Conservation (phyloP, 1,139 yeast species). For the Protomyces inundatus region DNA sequence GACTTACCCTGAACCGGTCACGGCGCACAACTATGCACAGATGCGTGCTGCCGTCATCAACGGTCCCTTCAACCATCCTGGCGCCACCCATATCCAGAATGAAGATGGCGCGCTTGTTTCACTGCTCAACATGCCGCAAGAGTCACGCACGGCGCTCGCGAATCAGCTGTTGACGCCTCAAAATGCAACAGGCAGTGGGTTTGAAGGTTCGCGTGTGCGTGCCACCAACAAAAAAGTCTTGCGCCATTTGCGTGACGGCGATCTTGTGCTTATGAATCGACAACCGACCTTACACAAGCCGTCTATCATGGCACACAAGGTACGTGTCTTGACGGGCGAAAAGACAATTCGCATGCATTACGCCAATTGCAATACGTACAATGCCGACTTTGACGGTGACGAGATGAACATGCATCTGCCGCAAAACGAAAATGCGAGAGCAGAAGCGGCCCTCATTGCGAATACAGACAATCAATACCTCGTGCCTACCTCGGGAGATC, state of each 20-base stretch:
- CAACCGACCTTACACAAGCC: constrained; percentile 99
- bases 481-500: constrained; percentile 97
- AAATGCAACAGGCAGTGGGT: constrained; percentile 40
- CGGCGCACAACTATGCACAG: constrained; percentile 85
- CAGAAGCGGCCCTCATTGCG: constrained; percentile 92
- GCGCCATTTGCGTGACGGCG: constrained; percentile 90
- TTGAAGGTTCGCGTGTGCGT: constrained; percentile 43
- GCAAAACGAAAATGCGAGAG: constrained; percentile 94
- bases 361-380: constrained; percentile 98
- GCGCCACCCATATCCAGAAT: constrained; percentile 92
- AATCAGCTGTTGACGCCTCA: constrained; percentile 87
- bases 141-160: constrained; percentile 94
- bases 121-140: constrained; percentile 79
- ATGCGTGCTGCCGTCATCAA: constrained; percentile 91
- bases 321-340: constrained; percentile 93
- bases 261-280: constrained; percentile 96
- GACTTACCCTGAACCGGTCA: constrained; percentile 98
- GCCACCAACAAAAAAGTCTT: constrained; percentile 78
- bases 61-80: constrained; percentile 98
- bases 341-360: constrained; percentile 94
- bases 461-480: constrained; percentile 95
- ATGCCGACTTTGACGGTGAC: constrained; percentile 99
- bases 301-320: constrained; percentile 99
- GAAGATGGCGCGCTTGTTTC: constrained; percentile 90
- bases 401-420: constrained; percentile 99